Evolutionary conservation across 2,329 filamentous ascomycete genomes (phyloP), one percentile per base, ranked within the genome.

Genomic region (Erysiphe pulchra): DNA sequence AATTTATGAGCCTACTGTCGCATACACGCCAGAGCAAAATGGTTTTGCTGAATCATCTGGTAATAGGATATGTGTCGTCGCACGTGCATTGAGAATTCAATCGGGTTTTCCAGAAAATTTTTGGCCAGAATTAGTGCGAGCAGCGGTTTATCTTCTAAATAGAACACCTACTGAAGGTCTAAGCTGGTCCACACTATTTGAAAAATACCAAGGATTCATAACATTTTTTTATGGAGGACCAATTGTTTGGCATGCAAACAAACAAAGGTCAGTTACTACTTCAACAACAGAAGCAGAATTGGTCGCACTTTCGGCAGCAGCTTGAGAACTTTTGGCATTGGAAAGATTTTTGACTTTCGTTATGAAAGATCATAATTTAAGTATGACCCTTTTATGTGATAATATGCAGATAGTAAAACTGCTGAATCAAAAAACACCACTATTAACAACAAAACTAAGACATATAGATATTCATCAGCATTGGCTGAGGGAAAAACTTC

Each of bases 401-500:
- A 45, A 45, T 17, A 24, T 24, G 33, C 43, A 45, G 16, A 37
- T 16, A 38, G 20, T 45, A 13, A 37, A 31, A 39, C 11, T 45
- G 14, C 17, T 28, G 10, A 37, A 14, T 9, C 17, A 32, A 38
- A 31, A n/a, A 16, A 18, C 33, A 11, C 17, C 18, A 24, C 3
- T 24, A 18, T 6, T 38, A 38, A 28, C 33, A n/a, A 45, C 43
- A 10, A 45, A 39, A 24, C 43, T 38, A 10, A 6, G 33, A 20
- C 36, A 38, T 38, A 38, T 45, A 6, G 43, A 45, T 38, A 45
- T 24, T 38, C 24, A 45, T 30, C 32, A 45, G n/a, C 32, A 37
- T n/a, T 37, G 9, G 32, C 36, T 45, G 5, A 5, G 43, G 6
- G 16, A 45, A 28, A 18, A 16, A 28, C 38, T 16, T 11, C 8